Evolutionary conservation across 352 stramenopile genomes (phyloP), one percentile per base, ranked within the genome.

Genomic region (Phytophthora citrophthora): DNA sequence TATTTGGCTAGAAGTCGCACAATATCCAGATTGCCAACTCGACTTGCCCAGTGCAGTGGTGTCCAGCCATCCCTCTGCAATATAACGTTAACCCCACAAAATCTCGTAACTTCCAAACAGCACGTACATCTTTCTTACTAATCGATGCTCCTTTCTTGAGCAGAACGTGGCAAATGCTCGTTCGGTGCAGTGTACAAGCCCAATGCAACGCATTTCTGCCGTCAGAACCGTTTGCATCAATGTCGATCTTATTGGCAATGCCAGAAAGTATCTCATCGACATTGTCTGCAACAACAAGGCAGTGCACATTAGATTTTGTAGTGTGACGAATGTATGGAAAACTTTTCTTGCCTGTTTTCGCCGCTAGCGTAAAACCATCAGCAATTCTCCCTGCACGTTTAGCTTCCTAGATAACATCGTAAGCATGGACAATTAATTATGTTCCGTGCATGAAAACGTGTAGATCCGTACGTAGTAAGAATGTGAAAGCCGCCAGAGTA

Each of bases 161-260:
- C 40, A 94, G 49, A n/a, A 94, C 73, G 49, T 92, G 83, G 39
- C 83, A 91, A 43, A 93, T 91, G 29, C 80, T 91, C 6, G 81
- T 85, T 26, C 86, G 78, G 46, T 91, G 86, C 40, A 94, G 59
- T 3, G 83, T 91, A 16, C 83, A 92, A 8, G 82, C 83, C 83
- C 86, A 94, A 64, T 94, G 86, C 4, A 94, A 58, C 6, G 82
- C 83, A 61, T 94, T 94, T 63, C 86, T 86, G 3, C 86, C 83
- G 34, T 93, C 86, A 0, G 83, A 91, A 3, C 80, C 83, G n/a
- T 91, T 74, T 1, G 74, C 79, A 24, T 94, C 65, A 18, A 94
- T 91, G 49, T 92, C 77, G 56, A 79, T 86, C 11, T 82, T 85
- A 57, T 89, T 91, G 20, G 83, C 80, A 34, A 94, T 91, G 15